Conservation (phyloP, 1,284 basidiomycete species). For the Porodaedalea pini region DNA sequence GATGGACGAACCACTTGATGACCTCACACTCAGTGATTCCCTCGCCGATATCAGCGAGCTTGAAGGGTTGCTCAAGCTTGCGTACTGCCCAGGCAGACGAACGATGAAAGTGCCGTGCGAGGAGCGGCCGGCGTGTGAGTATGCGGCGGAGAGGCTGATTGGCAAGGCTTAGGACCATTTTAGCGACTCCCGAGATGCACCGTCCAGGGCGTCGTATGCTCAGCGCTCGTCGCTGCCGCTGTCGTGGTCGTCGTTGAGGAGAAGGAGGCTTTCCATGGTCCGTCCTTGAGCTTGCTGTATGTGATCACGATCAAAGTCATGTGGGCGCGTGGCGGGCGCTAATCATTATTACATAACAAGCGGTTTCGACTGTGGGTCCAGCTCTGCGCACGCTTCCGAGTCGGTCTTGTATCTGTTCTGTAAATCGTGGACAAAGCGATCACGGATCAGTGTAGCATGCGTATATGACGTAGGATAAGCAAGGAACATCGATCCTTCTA, state of each 20-base stretch:
- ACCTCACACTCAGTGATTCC: constrained; percentile 89
- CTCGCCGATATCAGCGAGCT: constrained; percentile 94
- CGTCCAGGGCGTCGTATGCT: no score
- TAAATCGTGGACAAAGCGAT: no score
- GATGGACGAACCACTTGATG: constrained; percentile 73
- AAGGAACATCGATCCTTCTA: no score
- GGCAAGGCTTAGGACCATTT: background rate
- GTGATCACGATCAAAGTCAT: background rate
- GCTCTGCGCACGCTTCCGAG: no score
- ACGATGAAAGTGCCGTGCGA: constrained; percentile 42
- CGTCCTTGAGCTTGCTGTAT: background rate
- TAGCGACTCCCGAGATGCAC: background rate
- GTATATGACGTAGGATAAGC: no score
- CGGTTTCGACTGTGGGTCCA: no score
- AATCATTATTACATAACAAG: background rate
- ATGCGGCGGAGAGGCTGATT: constrained; percentile 5
- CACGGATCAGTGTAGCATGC: no score
- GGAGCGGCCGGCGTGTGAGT: constrained; percentile 6
- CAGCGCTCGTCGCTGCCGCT: background rate
- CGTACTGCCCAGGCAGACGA: constrained; percentile 35
- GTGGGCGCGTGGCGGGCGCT: background rate
- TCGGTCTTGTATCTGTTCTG: no score
- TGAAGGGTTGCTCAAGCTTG: constrained; percentile 67
- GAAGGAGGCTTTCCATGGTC: background rate
- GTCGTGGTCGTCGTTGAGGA: background rate